Evolutionary conservation across 2,329 filamentous ascomycete species (phyloP), one percentile per base, ranked within the genome.

Genomic region (Lasiodiplodia hormozganensis): DNA sequence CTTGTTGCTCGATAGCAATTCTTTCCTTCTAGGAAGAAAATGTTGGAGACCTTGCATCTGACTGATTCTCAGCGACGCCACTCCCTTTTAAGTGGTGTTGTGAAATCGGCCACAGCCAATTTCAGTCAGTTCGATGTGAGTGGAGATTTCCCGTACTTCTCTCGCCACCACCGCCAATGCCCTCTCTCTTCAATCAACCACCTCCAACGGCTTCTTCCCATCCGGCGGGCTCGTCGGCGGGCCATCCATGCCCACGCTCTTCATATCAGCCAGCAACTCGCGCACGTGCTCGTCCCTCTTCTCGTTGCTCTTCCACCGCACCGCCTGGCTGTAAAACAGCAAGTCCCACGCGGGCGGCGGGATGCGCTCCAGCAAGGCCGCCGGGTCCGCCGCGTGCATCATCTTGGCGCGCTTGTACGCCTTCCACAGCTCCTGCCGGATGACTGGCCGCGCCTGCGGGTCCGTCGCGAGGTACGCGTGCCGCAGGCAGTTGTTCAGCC

Each of bases 311-410:
- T 70, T 62, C 78, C 77, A 80, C 10, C 73, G 77, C 6, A 79
- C 77, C 2, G 78, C 78, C 62, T 80, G 78, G 1, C 74, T 77
- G 52, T 79, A 80, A 65, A 77, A 80, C 53, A 80, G 40, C 8
- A 80, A 74, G 54, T 80, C 78, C 78, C 78, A 80, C 3, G 76
- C 76, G 40, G 79, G 76, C 23, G 77, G 74, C 16, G 74, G 73
- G 8, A 80, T 62, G 18, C 70, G 76, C n/a, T 74, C 70, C 10
- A 80, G 62, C 14, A 80, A 74, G 0, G 74, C 78, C 1, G n/a
- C n/a, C n/a, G n/a, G n/a, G n/a, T n/a, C n/a, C n/a, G n/a, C n/a
- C n/a, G n/a, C n/a, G n/a, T n/a, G n/a, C n/a, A n/a, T n/a, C n/a
- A n/a, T 62, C 3, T 77, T 74, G 4, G 76, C 78, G 54, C 75